Evolutionary conservation across 257 asterid genomes (phyloP), one percentile per base, ranked within the genome.

Genomic region (Gardenia jasminoides): DNA sequence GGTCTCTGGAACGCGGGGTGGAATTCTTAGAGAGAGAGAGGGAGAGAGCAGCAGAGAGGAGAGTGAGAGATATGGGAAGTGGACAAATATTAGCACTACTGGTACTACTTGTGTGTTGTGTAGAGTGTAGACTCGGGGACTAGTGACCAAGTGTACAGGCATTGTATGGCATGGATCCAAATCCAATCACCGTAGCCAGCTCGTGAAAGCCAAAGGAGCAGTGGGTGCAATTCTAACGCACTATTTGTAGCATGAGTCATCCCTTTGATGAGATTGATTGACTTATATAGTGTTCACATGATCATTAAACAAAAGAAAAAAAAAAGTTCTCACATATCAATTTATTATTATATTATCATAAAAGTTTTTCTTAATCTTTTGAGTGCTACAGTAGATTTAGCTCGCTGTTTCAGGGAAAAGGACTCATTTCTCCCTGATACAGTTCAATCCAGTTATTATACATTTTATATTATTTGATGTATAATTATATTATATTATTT

Each of bases 141-240:
- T 22, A 15, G 76, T 5, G 4, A 36, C 41, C 4, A 36, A 36
- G 4, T n/a, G n/a, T n/a, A n/a, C n/a, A n/a, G n/a, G n/a, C n/a
- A n/a, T n/a, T n/a, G 41, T n/a, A 36, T n/a, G 68, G 52, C 43
- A 74, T 80, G 85, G 91, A 88, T 90, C 92, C 86, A 28, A 48
- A 80, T 56, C 52, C 44, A 36, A n/a, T 78, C 81, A 79, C 77
- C 74, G 70, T 79, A 66, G 78, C 82, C 70, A 71, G 87, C 91
- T 85, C 90, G 91, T 87, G 93, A 89, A 89, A 78, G 67, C 52
- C 66, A 69, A 36, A 54, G 33, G 4, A 2, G 41, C 41, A 36
- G 41, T 5, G 4, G 4, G 41, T 36, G 41, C 41, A 36, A 36
- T 36, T 2, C 41, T n/a, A n/a, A n/a, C n/a, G n/a, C n/a, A n/a